A percentile compares a stretch with the other conserved stretches of the same genome.
Conservation (phyloP, 345 rosid species). For the Luvunga scandens region DNA sequence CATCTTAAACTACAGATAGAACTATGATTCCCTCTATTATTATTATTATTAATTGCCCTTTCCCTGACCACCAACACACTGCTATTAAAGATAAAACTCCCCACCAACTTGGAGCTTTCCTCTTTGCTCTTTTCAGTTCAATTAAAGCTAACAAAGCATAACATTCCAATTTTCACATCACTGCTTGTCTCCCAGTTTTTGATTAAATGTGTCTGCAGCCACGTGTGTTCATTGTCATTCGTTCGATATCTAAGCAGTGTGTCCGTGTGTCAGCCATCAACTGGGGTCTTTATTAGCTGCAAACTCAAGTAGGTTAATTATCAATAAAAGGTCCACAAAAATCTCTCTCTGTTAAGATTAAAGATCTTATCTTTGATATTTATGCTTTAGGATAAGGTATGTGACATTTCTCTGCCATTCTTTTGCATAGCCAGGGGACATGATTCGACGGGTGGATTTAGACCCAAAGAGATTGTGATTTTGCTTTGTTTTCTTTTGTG, state of each 20-base stretch:
- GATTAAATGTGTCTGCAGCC: neutral
- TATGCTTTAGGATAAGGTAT: slow-evolving; percentile 38
- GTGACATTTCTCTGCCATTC: slow-evolving; percentile 33
- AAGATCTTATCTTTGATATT: slow-evolving; percentile 40
- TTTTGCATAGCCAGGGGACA: slow-evolving; percentile 47
- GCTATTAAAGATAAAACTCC: slow-evolving; percentile 12
- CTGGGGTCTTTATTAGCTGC: slow-evolving; percentile 19
- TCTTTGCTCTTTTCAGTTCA: neutral
- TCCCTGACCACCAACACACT: slow-evolving; percentile 3
- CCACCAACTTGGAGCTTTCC: slow-evolving; percentile 26
- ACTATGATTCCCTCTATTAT: slow-evolving; percentile 14
- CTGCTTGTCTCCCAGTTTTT: slow-evolving; percentile 11
- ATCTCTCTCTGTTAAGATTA: neutral
- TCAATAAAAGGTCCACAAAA: slow-evolving; percentile 32
- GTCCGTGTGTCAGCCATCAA: slow-evolving; percentile 11
- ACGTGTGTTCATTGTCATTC: slow-evolving; percentile 9
- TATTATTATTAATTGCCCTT: slow-evolving; percentile 18
- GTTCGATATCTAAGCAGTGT: neutral
- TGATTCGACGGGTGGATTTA: slow-evolving; percentile 26
- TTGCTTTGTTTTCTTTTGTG: neutral
- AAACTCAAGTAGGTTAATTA: neutral
- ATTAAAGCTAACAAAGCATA: neutral
- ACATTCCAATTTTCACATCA: slow-evolving; percentile 15
- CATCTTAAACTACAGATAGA: slow-evolving; percentile 23
- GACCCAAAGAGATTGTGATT: slow-evolving; percentile 19